Conservation (phyloP, 2,329 filamentous ascomycete genomes). For the Colletotrichum sp. region DNA sequence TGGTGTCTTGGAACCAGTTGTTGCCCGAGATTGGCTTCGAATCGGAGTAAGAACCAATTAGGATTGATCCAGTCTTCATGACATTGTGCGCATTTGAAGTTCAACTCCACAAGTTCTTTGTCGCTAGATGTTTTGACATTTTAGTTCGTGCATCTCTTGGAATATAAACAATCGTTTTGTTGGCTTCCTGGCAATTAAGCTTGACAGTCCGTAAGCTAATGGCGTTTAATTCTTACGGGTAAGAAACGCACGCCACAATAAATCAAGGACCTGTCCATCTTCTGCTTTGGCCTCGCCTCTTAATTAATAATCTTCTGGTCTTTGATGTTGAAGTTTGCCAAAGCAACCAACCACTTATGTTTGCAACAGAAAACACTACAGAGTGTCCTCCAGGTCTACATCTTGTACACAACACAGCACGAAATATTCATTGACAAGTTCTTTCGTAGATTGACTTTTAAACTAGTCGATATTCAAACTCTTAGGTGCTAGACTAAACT, state of each 20-base stretch:
- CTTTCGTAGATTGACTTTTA: background rate
- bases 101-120: background rate
- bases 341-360: background rate
- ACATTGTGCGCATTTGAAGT: accelerated
- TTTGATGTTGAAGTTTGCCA: background rate
- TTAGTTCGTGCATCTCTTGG: background rate
- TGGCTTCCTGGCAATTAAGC: background rate
- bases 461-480: background rate
- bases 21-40: background rate
- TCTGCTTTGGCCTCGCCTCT: background rate
- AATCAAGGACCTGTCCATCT: background rate
- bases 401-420: background rate
- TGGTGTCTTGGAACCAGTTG: background rate
- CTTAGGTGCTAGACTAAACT: background rate
- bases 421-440: background rate
- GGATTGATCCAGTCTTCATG: background rate
- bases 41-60: background rate
- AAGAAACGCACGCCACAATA: background rate
- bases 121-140: background rate
- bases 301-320: background rate
- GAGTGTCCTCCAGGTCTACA: background rate
- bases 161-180: background rate
- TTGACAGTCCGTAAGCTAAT: background rate
- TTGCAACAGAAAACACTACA: background rate
- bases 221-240: background rate